A percentile compares a stretch with the other conserved stretches of the same genome.
Conservation (phyloP, 164 flowering plant genomes). For the Chloranthus sessilifolius region DNA sequence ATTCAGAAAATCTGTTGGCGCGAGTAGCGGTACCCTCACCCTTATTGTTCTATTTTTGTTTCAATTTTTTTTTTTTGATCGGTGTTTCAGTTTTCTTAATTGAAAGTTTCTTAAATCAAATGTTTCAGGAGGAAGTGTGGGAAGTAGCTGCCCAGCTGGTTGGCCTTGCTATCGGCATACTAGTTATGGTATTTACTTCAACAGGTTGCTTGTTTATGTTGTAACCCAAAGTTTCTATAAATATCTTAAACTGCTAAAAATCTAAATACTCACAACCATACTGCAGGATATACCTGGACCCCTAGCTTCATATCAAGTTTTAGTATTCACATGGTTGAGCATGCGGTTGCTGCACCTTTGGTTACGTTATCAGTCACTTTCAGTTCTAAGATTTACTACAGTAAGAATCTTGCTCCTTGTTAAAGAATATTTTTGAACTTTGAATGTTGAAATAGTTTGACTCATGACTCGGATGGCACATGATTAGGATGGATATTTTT, state of each 20-base stretch:
- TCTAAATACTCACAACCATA: constrained; percentile 7
- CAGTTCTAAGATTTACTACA: constrained; percentile 65
- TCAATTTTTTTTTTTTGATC: no score
- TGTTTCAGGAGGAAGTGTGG: constrained; percentile 93
- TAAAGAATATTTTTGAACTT: no score
- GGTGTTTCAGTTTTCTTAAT: not conserved
- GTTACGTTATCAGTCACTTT: constrained; percentile 81
- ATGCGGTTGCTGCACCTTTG: constrained; percentile 82
- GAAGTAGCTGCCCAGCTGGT: constrained; percentile 91
- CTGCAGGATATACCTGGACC: constrained; percentile 70
- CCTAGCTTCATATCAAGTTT: constrained; percentile 44
- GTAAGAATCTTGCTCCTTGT: constrained; percentile 40
- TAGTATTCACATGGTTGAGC: constrained; percentile 58
- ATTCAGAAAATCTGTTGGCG: no score
- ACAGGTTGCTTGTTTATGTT: not conserved
- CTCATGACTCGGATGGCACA: no score
- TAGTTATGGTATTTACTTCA: constrained; percentile 49
- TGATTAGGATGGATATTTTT: no score
- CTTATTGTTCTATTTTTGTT: no score
- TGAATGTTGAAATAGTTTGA: no score
- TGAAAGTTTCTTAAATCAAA: constrained; percentile 8
- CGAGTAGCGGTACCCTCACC: no score
- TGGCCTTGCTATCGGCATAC: constrained; percentile 78
- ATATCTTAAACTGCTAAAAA: not conserved
- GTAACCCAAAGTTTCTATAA: not conserved